Evolutionary conservation across 2,329 filamentous ascomycete genomes (phyloP).

Genomic region (Trichoderma cornu-damae): DNA sequence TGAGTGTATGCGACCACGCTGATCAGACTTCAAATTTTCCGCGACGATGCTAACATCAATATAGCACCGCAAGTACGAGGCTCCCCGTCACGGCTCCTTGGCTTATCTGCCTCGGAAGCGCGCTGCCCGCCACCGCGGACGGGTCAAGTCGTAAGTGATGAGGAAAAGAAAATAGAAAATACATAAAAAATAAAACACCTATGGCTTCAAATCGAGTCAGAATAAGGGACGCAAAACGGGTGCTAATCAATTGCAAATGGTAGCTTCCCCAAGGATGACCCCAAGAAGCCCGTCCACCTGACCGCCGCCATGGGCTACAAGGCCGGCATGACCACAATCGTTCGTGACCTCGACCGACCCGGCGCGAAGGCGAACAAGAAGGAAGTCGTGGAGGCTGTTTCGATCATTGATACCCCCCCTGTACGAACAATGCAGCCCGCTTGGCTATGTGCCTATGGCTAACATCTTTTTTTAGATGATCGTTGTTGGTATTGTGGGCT

Average conservation of each 20-base stretch:
- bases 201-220: neutral
- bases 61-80: slow-evolving; percentile 62
- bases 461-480: slow-evolving; percentile 84
- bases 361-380: slow-evolving; percentile 99
- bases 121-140: slow-evolving; percentile 87
- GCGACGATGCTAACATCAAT: slow-evolving; percentile 22
- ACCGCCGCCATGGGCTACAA: slow-evolving; percentile 99
- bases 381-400: slow-evolving; percentile 85
- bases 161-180: neutral
- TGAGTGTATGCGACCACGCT: slow-evolving; percentile 36
- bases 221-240: neutral
- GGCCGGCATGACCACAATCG: slow-evolving; percentile 99
- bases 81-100: slow-evolving; percentile 91
- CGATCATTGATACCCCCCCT: slow-evolving; percentile 87
- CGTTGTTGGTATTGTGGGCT: slow-evolving; percentile 98
- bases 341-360: slow-evolving; percentile 97
- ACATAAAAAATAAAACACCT: no score
- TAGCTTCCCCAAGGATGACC: slow-evolving; percentile 99
- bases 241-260: slow-evolving; percentile 29
- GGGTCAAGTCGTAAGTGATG: slow-evolving; percentile 85
- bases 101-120: slow-evolving; percentile 87
- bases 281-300: slow-evolving; percentile 99
- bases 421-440: slow-evolving; percentile 84
- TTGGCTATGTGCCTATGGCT: slow-evolving; percentile 69
- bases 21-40: neutral